Conservation (phyloP, 2,329 filamentous ascomycete species). For the Aspergillus sojae region DNA sequence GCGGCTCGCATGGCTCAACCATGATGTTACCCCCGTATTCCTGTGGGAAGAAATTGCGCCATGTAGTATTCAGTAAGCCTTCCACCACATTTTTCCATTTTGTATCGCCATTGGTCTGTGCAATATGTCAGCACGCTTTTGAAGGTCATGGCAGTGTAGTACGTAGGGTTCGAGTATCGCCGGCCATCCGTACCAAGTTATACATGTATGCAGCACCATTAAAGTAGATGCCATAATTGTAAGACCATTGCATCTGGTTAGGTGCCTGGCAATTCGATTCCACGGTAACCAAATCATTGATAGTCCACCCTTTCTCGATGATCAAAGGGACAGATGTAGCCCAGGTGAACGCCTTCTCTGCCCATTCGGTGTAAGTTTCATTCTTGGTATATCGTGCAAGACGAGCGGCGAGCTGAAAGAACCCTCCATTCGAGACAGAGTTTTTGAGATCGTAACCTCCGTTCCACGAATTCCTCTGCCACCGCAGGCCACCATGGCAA, state of each 20-base stretch:
- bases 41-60: conserved; percentile 51
- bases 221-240: conserved; percentile 60
- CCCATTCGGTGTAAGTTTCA: conserved; percentile 59
- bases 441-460: conserved; percentile 39
- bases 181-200: conserved; percentile 47
- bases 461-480: conserved; percentile 38
- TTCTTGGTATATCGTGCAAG: conserved; percentile 36
- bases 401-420: conserved; percentile 36
- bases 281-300: conserved; percentile 60
- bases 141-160: background rate
- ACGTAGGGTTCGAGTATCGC: background rate
- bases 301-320: conserved; percentile 48
- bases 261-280: conserved; percentile 54
- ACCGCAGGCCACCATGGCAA: conserved; percentile 70
- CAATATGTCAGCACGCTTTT: background rate
- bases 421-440: conserved; percentile 37
- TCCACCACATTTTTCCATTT: conserved; percentile 57
- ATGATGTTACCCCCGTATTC: conserved; percentile 31
- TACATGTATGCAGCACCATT: conserved; percentile 61
- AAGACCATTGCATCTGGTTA: conserved; percentile 59
- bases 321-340: conserved; percentile 53
- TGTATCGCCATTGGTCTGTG: conserved; percentile 37
- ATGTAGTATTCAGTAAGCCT: conserved; percentile 56
- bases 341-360: conserved; percentile 67
- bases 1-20: conserved; percentile 53